Percentiles rank a stretch among this genome's conserved stretches.
Conservation (phyloP, 805 yeast genomes). For the Myxozyma neotropica region DNA sequence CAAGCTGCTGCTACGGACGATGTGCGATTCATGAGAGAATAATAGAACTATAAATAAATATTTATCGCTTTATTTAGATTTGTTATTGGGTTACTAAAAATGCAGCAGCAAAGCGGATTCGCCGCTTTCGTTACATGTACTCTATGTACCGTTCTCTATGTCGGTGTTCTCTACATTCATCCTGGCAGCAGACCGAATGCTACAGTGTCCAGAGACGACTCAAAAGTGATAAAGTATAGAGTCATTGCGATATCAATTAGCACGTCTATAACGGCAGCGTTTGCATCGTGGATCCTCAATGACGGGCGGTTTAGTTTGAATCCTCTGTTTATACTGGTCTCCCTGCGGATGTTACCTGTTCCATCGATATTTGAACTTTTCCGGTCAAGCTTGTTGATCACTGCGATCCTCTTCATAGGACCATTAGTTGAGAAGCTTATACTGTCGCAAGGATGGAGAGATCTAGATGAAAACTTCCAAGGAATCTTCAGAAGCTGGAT, state of each 20-base stretch:
- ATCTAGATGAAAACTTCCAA: not conserved
- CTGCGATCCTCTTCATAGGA: constrained; percentile 52
- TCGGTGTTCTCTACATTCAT: constrained; percentile 34
- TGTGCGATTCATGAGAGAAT: not conserved
- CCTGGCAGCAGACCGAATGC: constrained; percentile 31
- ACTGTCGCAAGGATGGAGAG: constrained; percentile 34
- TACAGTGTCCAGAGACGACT: constrained; percentile 23
- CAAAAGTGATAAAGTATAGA: constrained; percentile 18
- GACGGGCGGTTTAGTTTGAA: constrained; percentile 4
- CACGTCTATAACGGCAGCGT: constrained; percentile 14
- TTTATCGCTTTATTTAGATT: too few relatives aligned
- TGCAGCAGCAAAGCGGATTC: constrained; percentile 7
- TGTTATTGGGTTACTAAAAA: not conserved
- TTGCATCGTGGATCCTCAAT: constrained; percentile 24
- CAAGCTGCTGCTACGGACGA: too few relatives aligned
- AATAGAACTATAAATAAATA: too few relatives aligned
- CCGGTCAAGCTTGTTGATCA: constrained; percentile 30
- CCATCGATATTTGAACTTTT: constrained; percentile 18
- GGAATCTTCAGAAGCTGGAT: constrained; percentile 10
- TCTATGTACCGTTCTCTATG: constrained; percentile 27
- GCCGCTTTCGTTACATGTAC: constrained; percentile 12
- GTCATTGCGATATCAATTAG: constrained; percentile 19
- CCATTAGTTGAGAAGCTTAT: constrained; percentile 49
- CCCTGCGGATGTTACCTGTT: constrained; percentile 15
- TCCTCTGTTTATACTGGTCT: constrained; percentile 9